phyloP scores from a whole-genome alignment of 2,329 filamentous ascomycete genomes.

The Calonectria naviculata region DNA sequence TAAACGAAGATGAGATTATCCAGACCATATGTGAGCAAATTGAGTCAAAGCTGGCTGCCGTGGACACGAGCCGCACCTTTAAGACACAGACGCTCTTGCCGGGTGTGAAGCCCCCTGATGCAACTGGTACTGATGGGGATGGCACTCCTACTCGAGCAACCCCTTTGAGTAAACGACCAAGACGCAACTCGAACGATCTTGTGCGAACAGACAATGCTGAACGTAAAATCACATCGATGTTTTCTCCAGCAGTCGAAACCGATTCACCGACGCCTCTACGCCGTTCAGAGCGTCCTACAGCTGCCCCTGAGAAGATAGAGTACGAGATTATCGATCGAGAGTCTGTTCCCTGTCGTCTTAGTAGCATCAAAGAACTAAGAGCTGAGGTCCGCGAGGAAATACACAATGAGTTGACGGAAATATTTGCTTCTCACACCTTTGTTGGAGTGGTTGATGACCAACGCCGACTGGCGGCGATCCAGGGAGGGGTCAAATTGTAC shows the following conservation, averaged over 20 bases:
- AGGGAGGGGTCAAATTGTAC: slow-evolving; percentile 91
- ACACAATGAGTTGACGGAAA: slow-evolving; percentile 87
- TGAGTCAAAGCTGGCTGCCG: slow-evolving; percentile 80
- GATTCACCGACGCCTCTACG: slow-evolving; percentile 31
- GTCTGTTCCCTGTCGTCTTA: slow-evolving; percentile 76
- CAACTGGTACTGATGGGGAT: slow-evolving; percentile 42
- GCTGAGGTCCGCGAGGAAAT: slow-evolving; percentile 82
- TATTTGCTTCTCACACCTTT: slow-evolving; percentile 90
- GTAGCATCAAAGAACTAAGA: slow-evolving; percentile 88
- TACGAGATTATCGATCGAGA: slow-evolving; percentile 81
- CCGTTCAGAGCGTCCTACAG: slow-evolving; percentile 47
- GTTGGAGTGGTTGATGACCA: slow-evolving; percentile 91
- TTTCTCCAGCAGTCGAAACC: slow-evolving; percentile 64
- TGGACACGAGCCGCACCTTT: slow-evolving; percentile 95
- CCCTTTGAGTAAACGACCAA: slow-evolving; percentile 50
- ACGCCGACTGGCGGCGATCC: slow-evolving; percentile 89
- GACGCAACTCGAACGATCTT: slow-evolving; percentile 75
- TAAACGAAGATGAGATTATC: slow-evolving; percentile 97
- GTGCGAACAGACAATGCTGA: slow-evolving; percentile 89
- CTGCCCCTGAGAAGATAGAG: slow-evolving; percentile 63
- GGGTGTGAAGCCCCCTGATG: slow-evolving; percentile 58
- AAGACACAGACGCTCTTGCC: slow-evolving; percentile 92
- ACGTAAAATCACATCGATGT: slow-evolving; percentile 97
- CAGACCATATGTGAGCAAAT: slow-evolving; percentile 86
- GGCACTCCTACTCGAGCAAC: slow-evolving; percentile 46